Evolutionary conservation across 306 rosid genomes (phyloP).

Genomic region (Ormosia semicastrata): DNA sequence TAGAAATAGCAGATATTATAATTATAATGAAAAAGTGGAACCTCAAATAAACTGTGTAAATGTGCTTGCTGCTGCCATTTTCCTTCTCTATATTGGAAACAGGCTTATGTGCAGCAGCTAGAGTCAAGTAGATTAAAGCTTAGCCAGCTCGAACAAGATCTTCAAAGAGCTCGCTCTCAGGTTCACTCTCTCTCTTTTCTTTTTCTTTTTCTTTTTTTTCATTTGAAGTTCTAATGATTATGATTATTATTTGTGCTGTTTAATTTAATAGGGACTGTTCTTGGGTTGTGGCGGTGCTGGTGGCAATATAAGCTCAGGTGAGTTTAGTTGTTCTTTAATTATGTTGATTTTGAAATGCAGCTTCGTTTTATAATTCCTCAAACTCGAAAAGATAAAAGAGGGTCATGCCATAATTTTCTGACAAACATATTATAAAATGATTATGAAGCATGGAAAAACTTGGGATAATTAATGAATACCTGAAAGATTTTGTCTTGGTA

Average conservation of each 20-base stretch:
- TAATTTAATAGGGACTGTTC: constrained; percentile 58
- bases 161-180: constrained; percentile 90
- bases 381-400: neutral
- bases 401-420: neutral
- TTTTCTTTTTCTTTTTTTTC: neutral
- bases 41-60: neutral
- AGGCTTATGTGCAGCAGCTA: constrained; percentile 95
- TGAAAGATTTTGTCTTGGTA: neutral
- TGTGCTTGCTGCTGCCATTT: too few species aligned
- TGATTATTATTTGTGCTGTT: constrained; percentile 10
- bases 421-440: neutral
- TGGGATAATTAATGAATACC: neutral
- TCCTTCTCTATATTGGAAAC: constrained; percentile 6
- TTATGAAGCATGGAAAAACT: too few species aligned
- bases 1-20: neutral
- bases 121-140: constrained; percentile 87
- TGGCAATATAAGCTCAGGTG: constrained; percentile 76
- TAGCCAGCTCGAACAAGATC: constrained; percentile 81
- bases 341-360: neutral
- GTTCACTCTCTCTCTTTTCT: constrained; percentile 1
- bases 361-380: neutral
- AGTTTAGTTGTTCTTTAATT: constrained; percentile 23
- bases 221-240: neutral
- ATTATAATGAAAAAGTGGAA: neutral
- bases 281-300: constrained; percentile 65